Evolutionary conservation across 2,329 filamentous ascomycete genomes (phyloP), one percentile per base, ranked within the genome.

Genomic region (Pseudogymnoascus pannorum): DNA sequence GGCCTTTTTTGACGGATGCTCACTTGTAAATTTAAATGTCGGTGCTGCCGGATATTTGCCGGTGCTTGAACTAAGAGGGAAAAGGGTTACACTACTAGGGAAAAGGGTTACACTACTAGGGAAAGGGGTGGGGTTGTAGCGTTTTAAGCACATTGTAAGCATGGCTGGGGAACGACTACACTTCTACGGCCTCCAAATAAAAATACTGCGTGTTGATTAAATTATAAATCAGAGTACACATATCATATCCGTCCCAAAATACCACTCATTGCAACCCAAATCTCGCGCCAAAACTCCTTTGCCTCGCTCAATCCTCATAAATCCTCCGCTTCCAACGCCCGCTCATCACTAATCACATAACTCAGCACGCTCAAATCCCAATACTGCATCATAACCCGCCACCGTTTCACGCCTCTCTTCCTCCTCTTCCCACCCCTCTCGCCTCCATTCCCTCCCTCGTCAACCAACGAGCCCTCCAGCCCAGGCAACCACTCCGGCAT

Each of bases 371-470:
- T 81, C 67, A 89, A 85, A 72, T 91, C 85, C 62, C 81, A 80
- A 70, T 87, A 92, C 71, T 89, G 85, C 72, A 92, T 74, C 71
- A 93, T 81, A 62, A 93, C 66, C 62, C 87, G 77, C 79, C 87
- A 92, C 62, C 82, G 78, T 65, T 77, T 76, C 63, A 76, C 72
- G 31, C 69, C 64, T 14, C 33, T 12, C 12, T 5, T 35, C 6
- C 68, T 63, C 26, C 61, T 65, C 54, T 60, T 61, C 18, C 58
- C 63, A 18, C 58, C 61, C 26, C 61, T 65, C 54, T 60, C 61
- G n/a, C 58, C 63, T 20, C 58, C 61, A 51, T 54, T 62, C 60
- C 68, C 64, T 29, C 66, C 64, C n/a, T 61, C 64, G 33, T 68
- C 59, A 14, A 2, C 5, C 33, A 12, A 35, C 2, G 3, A n/a